Base-by-base conservation (phyloP, 1,139 yeast species). In the Debaryomyces coudertii region DNA sequence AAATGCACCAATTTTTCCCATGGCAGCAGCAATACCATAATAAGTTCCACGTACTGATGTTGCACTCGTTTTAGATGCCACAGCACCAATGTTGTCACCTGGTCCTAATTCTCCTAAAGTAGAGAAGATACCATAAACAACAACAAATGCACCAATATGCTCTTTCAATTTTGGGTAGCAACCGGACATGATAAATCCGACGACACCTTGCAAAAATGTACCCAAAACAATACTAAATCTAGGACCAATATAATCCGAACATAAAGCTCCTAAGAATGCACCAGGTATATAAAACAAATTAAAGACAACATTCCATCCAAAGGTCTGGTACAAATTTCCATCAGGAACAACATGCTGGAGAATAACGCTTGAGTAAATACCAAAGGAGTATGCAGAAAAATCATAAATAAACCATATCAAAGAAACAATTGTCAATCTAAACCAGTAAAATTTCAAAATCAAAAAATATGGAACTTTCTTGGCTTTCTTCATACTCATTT, bases 21-120 rank as follows among this genome's bases (percentile, higher is more conserved):
- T 59, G 24, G 96, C 96, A 48, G 97, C 97, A 40, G 96, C 93
- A 56, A 90, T 77, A 56, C 95, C 95, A 63, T 92, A 92, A 68
- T 87, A 88, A 58, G 86, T 88, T 50, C 97, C 97, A 71, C 97
- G 83, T 46, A 90, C 79, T 23, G 96, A 83, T 12, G 97, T 86
- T 36, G 97, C 87, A 43, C 85, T 79, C 25, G 96, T 86, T 68
- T 90, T 90, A 34, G 96, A 80, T 23, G 97, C 95, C 51, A 92
- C 74, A 48, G 87, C 71, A 55, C 97, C 97, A 63, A 87, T 85
- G 66, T 88, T 89, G 67, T 90, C 90, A 69, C 98, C 98, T 12
- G 96, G 92, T 22, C 97, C 96, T 65, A 90, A 87, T 67, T 92
- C 97, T 57, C 98, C 98, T 41, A 89, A 74, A 5, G 96, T 75